Conservation (phyloP, 163 green algal genomes). For the Chlamydomonas reinhardtii region DNA sequence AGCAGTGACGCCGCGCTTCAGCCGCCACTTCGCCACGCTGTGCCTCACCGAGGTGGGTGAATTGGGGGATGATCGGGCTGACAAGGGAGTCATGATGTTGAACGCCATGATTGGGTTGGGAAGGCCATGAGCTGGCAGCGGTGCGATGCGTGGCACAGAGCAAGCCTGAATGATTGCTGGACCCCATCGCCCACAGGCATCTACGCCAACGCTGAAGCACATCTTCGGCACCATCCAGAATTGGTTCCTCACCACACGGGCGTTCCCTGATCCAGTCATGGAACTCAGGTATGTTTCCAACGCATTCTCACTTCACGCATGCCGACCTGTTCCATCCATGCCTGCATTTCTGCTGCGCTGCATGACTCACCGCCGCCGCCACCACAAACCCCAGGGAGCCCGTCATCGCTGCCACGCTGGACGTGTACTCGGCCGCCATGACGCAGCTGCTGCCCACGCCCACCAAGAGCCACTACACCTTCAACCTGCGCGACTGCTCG, state of each 20-base stretch:
- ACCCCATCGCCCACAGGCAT: constrained; percentile 3
- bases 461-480: constrained; percentile 85
- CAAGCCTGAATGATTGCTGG: no score
- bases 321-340: no score
- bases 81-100: no score
- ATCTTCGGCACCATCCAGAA: constrained; percentile 82
- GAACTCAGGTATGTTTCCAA: constrained; percentile 44
- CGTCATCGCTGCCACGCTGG: constrained; percentile 74
- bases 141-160: no score
- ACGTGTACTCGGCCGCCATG: constrained; percentile 71
- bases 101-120: no score
- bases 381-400: not conserved
- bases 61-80: no score
- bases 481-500: constrained; percentile 83
- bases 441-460: constrained; percentile 81
- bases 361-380: not conserved
- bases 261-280: constrained; percentile 61
- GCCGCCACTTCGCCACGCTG: constrained; percentile 77
- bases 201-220: constrained; percentile 58
- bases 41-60: constrained; percentile 57
- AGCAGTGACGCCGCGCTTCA: constrained; percentile 72
- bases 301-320: no score
- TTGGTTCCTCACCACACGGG: constrained; percentile 67
- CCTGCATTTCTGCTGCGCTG: no score
- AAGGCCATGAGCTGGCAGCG: not conserved